A percentile compares a stretch with the other conserved stretches of the same genome.
These are phyloP conservation scores for Artemisia argyi DNA, from an alignment of 129 eudicot species.

Conservation along the genomic window DNA sequence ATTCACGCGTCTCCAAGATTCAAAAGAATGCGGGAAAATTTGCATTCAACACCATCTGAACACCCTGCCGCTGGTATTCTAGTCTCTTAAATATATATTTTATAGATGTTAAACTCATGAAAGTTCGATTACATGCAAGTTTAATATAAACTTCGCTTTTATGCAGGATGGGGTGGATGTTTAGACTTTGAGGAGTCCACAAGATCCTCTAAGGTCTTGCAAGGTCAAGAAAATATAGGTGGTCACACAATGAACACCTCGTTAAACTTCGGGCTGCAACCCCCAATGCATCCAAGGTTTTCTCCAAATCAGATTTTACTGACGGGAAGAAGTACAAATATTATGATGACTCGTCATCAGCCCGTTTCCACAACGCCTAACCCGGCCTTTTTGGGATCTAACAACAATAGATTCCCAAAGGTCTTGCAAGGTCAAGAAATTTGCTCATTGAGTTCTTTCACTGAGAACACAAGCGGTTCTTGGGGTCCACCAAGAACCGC, in stretches of 20 bases:
- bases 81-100: conserved; percentile 16
- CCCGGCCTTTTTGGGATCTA: conserved; percentile 73
- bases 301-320: conserved; percentile 36
- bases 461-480: conserved; percentile 36
- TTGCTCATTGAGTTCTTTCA: conserved; percentile 59
- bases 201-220: conserved; percentile 99
- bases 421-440: conserved; percentile 99
- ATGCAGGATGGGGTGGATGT: conserved; percentile 65
- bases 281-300: conserved; percentile 40
- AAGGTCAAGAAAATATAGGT: conserved; percentile 98
- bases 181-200: conserved; percentile 86
- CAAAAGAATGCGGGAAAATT: conserved; percentile 66
- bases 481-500: conserved; percentile 41
- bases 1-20: conserved; percentile 71
- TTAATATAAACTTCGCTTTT: conserved; percentile 1
- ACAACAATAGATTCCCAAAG: conserved; percentile 65
- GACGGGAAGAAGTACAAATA: conserved; percentile 34
- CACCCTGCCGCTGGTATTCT: conserved; percentile 45
- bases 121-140: conserved; percentile 5
- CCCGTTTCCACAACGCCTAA: conserved; percentile 41
- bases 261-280: conserved; percentile 50
- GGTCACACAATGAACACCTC: conserved; percentile 50
- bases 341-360: conserved; percentile 37
- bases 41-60: conserved; percentile 52
- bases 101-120: not conserved